Evolutionary conservation across 305 asterid species (phyloP).

Genomic region (Fraxinus floribunda): DNA sequence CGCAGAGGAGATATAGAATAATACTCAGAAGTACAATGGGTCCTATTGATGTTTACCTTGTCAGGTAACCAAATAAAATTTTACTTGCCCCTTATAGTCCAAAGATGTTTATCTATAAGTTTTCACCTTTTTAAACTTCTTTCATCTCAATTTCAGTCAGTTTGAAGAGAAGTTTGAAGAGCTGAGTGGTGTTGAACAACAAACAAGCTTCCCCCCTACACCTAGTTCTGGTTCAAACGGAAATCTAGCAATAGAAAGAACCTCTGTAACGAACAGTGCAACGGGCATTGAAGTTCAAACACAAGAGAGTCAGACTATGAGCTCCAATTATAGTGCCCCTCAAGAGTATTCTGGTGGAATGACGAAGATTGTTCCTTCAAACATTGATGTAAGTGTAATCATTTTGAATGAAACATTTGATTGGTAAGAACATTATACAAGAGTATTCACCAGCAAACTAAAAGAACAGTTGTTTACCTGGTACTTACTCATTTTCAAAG

Average conservation of each 20-base stretch:
- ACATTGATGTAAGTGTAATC: constrained; percentile 55
- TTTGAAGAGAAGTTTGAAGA: constrained; percentile 95
- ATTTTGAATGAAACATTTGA: background rate
- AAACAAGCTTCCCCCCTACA: constrained; percentile 49
- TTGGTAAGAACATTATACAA: background rate
- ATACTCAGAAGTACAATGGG: constrained; percentile 98
- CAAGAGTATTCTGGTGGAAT: constrained; percentile 73
- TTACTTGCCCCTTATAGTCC: constrained; percentile 9
- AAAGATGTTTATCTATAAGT: constrained; percentile 21
- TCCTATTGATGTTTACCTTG: constrained; percentile 93
- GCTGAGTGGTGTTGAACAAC: constrained; percentile 56
- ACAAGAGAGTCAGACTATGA: constrained; percentile 40
- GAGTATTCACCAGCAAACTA: background rate
- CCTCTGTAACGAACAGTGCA: constrained; percentile 35
- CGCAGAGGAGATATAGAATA: constrained; percentile 88
- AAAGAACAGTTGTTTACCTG: background rate
- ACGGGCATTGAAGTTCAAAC: constrained; percentile 39
- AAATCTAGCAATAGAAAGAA: constrained; percentile 40
- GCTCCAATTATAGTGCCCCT: constrained; percentile 42
- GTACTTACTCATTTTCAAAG: background rate
- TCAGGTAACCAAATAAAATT: constrained; percentile 53
- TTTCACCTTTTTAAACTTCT: constrained; percentile 8
- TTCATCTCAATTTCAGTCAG: constrained; percentile 50
- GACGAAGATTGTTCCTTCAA: constrained; percentile 75
- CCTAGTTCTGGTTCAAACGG: constrained; percentile 71